phyloP scores from a whole-genome alignment of 768 basidiomycete genomes.

The Psilocybe azurescens region DNA sequence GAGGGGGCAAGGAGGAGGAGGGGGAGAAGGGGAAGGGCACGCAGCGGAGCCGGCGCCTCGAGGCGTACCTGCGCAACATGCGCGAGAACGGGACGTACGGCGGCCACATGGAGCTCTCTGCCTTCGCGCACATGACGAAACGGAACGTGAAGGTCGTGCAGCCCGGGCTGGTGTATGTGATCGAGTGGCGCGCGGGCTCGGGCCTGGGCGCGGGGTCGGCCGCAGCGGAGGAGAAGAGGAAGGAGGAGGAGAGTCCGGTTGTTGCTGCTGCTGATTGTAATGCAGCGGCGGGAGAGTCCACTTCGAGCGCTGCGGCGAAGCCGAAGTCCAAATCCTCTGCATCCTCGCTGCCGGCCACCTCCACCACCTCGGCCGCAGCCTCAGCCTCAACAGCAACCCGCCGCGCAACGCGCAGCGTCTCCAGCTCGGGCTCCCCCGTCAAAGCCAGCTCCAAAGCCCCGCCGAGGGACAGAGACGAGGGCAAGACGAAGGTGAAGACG shows the following conservation, averaged over 20 bases:
- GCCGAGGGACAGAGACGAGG: conserved; percentile 11
- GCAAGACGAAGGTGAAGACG: conserved; percentile 23
- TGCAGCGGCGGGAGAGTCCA: not conserved
- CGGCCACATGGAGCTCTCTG: conserved; percentile 92
- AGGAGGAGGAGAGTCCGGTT: not conserved
- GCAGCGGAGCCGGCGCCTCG: conserved; percentile 20
- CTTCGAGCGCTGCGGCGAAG: not conserved
- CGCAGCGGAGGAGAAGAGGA: not conserved
- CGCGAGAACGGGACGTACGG: conserved; percentile 87
- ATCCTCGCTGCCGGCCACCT: not conserved
- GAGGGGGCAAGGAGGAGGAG: conserved; percentile 32
- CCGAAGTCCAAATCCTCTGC: not conserved
- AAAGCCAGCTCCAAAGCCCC: not conserved
- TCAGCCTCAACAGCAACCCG: not conserved
- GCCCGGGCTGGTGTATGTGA: conserved; percentile 89
- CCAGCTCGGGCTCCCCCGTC: not conserved
- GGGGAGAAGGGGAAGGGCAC: conserved; percentile 60
- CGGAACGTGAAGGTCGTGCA: conserved; percentile 92
- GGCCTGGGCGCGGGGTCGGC: not conserved
- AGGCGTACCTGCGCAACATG: conserved; percentile 75
- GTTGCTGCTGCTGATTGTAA: not conserved
- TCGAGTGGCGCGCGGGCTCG: conserved; percentile 77
- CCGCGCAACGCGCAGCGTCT: conserved; percentile 8
- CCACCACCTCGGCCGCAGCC: not conserved
- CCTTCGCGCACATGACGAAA: conserved; percentile 81